Percentiles rank a stretch among this genome's conserved stretches.
phyloP scores from a whole-genome alignment of 805 yeast genomes.

The Cyberlindnera veronae region DNA sequence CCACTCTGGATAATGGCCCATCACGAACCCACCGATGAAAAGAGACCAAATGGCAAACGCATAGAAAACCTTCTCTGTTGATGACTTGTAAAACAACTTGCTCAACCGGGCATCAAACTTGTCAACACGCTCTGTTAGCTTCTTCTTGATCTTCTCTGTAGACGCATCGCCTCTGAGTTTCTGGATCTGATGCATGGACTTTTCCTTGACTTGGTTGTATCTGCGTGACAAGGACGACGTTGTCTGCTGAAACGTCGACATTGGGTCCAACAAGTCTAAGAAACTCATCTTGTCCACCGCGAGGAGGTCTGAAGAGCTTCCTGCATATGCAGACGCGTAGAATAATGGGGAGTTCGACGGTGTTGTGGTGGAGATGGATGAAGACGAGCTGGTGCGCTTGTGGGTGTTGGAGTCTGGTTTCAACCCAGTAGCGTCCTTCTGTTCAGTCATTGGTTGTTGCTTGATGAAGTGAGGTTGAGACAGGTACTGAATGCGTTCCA shows the following conservation, averaged over 20 bases:
- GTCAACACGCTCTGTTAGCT: constrained; percentile 31
- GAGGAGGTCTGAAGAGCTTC: constrained; percentile 19
- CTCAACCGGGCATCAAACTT: constrained; percentile 36
- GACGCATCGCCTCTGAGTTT: constrained; percentile 21
- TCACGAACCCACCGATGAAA: constrained; percentile 67
- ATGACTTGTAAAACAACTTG: constrained; percentile 39
- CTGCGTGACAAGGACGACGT: constrained; percentile 23
- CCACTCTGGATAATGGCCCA: constrained; percentile 73
- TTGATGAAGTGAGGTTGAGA: not conserved
- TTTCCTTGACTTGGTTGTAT: constrained; percentile 26
- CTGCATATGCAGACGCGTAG: constrained; percentile 17
- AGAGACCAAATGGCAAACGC: constrained; percentile 66
- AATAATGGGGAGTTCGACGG: constrained; percentile 26
- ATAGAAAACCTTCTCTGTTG: constrained; percentile 76
- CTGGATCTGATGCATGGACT: constrained; percentile 19
- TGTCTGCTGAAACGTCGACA: constrained; percentile 20
- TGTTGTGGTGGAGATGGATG: constrained; percentile 18
- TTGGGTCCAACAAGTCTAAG: constrained; percentile 30
- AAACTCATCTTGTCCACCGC: constrained; percentile 27
- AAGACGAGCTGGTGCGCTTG: constrained; percentile 20
- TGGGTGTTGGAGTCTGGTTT: too few relatives aligned
- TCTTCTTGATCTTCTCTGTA: constrained; percentile 25
- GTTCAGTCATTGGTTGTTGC: not conserved
- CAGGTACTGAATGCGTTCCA: not conserved
- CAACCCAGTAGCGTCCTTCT: not conserved